Conservation (phyloP, 768 basidiomycete genomes). For the Agrocybe praecox region DNA sequence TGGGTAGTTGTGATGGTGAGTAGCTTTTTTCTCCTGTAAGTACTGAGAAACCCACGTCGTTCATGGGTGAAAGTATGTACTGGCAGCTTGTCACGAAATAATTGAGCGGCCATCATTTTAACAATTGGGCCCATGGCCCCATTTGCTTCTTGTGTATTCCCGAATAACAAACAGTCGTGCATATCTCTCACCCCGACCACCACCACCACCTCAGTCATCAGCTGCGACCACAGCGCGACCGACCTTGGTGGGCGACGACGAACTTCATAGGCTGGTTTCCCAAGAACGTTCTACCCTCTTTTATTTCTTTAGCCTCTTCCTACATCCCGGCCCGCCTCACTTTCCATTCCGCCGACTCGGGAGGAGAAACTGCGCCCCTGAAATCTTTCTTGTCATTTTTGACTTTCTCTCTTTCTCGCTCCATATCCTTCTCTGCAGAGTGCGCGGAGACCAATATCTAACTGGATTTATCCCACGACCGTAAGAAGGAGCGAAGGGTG, state of each 20-base stretch:
- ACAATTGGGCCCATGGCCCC: background rate
- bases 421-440: no score
- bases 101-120: background rate
- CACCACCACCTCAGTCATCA: background rate
- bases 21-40: background rate
- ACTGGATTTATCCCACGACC: no score
- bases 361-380: background rate
- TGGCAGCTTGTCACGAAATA: background rate
- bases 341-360: background rate
- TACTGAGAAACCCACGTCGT: background rate
- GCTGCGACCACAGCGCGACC: background rate
- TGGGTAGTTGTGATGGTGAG: background rate
- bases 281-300: background rate
- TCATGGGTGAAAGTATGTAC: background rate
- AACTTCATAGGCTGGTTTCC: background rate
- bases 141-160: background rate
- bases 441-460: no score
- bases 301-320: background rate
- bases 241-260: background rate
- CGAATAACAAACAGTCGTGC: background rate
- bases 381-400: background rate
- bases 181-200: background rate
- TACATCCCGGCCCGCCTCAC: background rate
- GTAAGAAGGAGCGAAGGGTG: background rate
- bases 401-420: background rate